Base-by-base conservation (phyloP, 192 early-diverging fungal genomes). In the Coemansia sp. region DNA sequence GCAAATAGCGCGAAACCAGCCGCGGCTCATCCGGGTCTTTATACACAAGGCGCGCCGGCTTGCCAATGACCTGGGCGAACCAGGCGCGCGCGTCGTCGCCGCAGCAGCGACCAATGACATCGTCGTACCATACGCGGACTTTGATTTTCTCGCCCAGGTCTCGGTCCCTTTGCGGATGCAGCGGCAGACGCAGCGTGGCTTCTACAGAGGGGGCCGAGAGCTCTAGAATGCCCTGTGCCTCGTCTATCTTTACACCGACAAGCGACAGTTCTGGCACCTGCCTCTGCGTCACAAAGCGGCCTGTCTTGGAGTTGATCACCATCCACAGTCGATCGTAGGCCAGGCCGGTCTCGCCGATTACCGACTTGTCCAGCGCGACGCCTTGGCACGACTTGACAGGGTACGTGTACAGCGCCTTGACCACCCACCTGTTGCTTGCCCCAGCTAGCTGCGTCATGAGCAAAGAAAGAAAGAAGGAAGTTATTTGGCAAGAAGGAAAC, bases 251-350 rank as follows among this genome's bases (percentile, higher is more conserved):
- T 0, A 68, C 67, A 4, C 25, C 61, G 39, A 74, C 24, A 16
- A 79, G 64, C 6, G 71, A 67, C 8, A 79, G 60, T 0, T 39
- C 50, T 7, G 76, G 72, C n/a, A 30, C 35, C 34, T 79, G 71
- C 0, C 76, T 63, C 58, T 79, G 76, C 0, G 76, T 74, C 29
- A 79, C 57, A 42, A 79, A 79, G 25, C 72, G 64, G 13, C 64
- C 64, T 28, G 50, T 55, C 18, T 49, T 61, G 16, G 62, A 55
- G 28, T 74, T 60, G 23, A 62, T 53, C 28, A 79, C 35, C 62
- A 79, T 74, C 76, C 76, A 79, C 42, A 67, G 71, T 3, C 76
- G 76, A 36, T 79, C 76, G 60, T 79, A 74, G 24, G 34, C 48
- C 3, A 79, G 65, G 4, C 76, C 76, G 10, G 76, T 79, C 18